Evolutionary conservation across 345 rosid genomes (phyloP).

Genomic region (Eutrema japonicum): DNA sequence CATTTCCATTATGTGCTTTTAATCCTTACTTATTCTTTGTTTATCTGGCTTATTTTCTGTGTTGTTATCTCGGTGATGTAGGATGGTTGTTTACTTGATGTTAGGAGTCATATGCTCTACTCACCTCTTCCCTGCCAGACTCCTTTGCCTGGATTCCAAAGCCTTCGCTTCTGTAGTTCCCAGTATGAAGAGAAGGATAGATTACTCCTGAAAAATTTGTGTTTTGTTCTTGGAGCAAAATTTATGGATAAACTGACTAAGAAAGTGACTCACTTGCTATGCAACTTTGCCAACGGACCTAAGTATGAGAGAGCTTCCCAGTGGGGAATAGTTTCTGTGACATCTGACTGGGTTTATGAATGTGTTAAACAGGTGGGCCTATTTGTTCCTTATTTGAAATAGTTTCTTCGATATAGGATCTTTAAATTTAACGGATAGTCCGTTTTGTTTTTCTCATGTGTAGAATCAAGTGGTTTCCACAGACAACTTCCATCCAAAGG

Average conservation of each 20-base stretch:
- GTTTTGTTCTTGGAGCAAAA: conserved; percentile 84
- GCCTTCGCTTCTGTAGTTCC: conserved; percentile 76
- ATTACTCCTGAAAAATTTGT: conserved; percentile 72
- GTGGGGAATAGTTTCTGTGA: conserved; percentile 69
- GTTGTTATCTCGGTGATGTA: conserved; percentile 50
- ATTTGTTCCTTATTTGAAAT: conserved; percentile 15
- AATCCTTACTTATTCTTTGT: conserved; percentile 12
- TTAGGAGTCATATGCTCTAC: conserved; percentile 79
- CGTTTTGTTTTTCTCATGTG: conserved; percentile 24
- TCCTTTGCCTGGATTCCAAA: conserved; percentile 87
- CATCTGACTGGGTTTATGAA: conserved; percentile 85
- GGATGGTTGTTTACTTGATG: conserved; percentile 83
- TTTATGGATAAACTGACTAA: conserved; percentile 62
- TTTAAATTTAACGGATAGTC: conserved; percentile 7
- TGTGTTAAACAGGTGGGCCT: conserved; percentile 78
- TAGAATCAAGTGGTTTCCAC: conserved; percentile 73
- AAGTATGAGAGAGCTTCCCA: conserved; percentile 80
- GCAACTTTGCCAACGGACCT: conserved; percentile 72
- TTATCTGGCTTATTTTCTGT: conserved; percentile 27
- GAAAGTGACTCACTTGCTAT: conserved; percentile 86
- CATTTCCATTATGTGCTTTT: background rate
- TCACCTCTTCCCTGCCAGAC: conserved; percentile 84
- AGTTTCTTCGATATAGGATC: conserved; percentile 18
- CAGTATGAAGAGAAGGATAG: conserved; percentile 80
- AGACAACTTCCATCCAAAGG: conserved; percentile 74